These are phyloP conservation scores for Cutaneotrichosporon dermatis DNA, from an alignment of 1,284 basidiomycete genomes.

Conservation along the genomic window DNA sequence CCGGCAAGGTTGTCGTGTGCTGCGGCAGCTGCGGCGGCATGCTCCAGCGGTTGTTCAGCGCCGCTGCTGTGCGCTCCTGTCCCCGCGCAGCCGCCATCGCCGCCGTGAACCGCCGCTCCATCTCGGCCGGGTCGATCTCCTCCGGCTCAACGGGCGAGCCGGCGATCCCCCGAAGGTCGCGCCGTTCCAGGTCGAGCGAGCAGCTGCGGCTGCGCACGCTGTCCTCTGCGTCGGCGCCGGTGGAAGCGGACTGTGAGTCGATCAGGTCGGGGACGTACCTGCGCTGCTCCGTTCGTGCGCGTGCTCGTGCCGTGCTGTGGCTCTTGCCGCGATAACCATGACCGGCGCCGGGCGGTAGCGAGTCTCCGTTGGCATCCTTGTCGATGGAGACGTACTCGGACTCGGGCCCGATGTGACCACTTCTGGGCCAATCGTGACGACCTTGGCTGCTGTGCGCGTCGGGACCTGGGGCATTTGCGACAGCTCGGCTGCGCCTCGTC, in stretches of 20 bases:
- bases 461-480: background rate
- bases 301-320: no score
- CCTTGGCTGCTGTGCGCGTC: background rate
- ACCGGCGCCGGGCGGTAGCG: background rate
- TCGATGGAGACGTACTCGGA: background rate
- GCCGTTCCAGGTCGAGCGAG: background rate
- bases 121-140: conserved; percentile 8
- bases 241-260: background rate
- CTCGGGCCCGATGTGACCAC: background rate
- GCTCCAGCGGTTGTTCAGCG: background rate
- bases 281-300: no score
- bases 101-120: conserved; percentile 13
- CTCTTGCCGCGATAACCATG: no score
- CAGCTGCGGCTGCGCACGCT: background rate
- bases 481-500: background rate
- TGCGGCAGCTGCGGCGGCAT: conserved; percentile 1
- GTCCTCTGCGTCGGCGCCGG: background rate
- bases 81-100: background rate
- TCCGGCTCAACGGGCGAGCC: conserved; percentile 1
- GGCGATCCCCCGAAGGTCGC: conserved; percentile 1
- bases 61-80: background rate
- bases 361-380: background rate
- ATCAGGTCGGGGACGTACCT: background rate
- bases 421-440: background rate
- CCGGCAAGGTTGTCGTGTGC: background rate